Percentiles rank a stretch among this genome's conserved stretches.
phyloP scores from a whole-genome alignment of 208 protist genomes.

The Leishmania amazonensis region DNA sequence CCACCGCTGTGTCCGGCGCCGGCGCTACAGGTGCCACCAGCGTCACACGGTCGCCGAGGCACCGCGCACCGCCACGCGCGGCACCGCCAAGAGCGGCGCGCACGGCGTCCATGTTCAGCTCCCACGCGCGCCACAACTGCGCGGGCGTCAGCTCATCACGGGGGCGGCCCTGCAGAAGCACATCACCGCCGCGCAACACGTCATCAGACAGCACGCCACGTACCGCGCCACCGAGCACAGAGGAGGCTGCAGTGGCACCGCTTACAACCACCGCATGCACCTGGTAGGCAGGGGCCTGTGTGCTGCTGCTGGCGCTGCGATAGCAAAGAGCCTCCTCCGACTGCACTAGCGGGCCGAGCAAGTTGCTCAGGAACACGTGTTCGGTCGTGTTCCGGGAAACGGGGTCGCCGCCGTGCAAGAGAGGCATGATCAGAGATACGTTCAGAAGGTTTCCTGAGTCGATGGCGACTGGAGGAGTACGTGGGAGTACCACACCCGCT shows the following conservation, averaged over 20 bases:
- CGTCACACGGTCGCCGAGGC: constrained; percentile 14
- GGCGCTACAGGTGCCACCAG: constrained; percentile 2
- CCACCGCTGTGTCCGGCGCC: constrained; percentile 1
- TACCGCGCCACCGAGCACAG: background rate
- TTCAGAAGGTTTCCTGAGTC: background rate
- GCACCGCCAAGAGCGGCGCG: background rate
- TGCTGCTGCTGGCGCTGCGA: background rate
- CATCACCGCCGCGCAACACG: background rate
- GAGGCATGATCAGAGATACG: background rate
- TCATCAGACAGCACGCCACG: background rate
- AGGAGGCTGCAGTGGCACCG: background rate
- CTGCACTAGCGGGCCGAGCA: constrained; percentile 14
- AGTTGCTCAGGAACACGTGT: background rate
- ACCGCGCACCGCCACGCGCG: background rate
- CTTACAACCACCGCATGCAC: constrained; percentile 1
- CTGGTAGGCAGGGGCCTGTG: background rate
- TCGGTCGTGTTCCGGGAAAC: background rate
- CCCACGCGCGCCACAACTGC: constrained; percentile 9
- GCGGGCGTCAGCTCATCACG: background rate
- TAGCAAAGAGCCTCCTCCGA: constrained; percentile 19
- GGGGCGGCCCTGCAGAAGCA: background rate
- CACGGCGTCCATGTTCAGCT: constrained; percentile 7
- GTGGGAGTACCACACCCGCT: too few relatives aligned
- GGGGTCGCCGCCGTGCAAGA: background rate
- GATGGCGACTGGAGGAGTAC: too few relatives aligned